phyloP scores from a whole-genome alignment of 352 stramenopile species.

The Sclerospora graminicola region DNA sequence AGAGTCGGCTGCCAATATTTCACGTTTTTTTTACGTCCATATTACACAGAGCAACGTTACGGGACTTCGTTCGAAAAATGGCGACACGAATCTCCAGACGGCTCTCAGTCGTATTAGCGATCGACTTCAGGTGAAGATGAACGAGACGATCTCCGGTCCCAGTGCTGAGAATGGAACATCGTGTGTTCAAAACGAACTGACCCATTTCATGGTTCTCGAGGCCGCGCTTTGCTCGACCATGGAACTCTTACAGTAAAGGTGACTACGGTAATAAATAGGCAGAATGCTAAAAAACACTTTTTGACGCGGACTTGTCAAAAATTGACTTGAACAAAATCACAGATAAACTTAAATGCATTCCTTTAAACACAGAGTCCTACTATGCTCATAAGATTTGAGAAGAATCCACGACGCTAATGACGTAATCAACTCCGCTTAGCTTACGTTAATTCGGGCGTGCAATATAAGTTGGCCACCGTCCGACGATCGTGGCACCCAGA shows the following conservation, averaged over 20 bases:
- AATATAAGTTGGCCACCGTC: conserved; percentile 27
- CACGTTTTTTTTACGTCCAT: not conserved
- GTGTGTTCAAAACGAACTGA: conserved; percentile 7
- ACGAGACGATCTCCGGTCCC: conserved; percentile 8
- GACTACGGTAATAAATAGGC: not conserved
- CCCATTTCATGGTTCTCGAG: conserved; percentile 44
- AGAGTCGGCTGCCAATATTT: not conserved
- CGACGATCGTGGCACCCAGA: conserved; percentile 33
- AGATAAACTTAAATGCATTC: too few relatives aligned
- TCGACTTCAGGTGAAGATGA: conserved; percentile 22
- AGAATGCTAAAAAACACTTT: too few relatives aligned
- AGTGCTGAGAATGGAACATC: not conserved
- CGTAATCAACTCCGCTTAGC: too few relatives aligned
- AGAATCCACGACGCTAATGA: too few relatives aligned
- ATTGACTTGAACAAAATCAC: too few relatives aligned
- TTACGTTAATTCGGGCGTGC: conserved; percentile 31
- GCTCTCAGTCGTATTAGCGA: conserved; percentile 19
- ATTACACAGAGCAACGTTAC: conserved; percentile 21
- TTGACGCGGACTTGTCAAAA: too few relatives aligned
- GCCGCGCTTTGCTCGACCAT: conserved; percentile 31
- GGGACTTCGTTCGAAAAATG: conserved; percentile 16
- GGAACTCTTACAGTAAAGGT: conserved; percentile 13
- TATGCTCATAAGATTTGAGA: too few relatives aligned
- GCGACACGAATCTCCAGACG: conserved; percentile 1
- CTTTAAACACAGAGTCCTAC: too few relatives aligned